Conservation (phyloP, 345 rosid genomes). For the Euphorbia lathyris region DNA sequence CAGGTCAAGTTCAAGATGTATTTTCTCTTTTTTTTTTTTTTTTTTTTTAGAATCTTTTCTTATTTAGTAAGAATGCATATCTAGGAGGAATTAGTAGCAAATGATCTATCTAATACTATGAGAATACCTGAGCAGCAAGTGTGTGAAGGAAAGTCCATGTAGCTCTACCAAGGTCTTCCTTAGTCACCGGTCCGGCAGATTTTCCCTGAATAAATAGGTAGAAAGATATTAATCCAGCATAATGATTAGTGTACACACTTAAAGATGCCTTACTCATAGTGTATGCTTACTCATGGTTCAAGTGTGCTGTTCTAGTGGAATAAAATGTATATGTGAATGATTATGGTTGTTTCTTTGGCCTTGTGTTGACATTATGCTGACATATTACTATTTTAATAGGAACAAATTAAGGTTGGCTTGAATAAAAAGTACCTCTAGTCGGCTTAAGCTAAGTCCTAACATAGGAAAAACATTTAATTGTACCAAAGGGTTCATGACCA, state of each 20-base stretch:
- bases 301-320: neutral
- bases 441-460: too few species aligned
- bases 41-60: neutral
- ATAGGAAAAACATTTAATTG: too few species aligned
- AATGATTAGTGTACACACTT: neutral
- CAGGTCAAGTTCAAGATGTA: neutral
- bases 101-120: slow-evolving; percentile 1
- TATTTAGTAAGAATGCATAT: neutral
- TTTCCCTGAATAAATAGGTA: slow-evolving; percentile 35
- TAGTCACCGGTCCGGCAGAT: slow-evolving; percentile 69
- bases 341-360: neutral
- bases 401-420: neutral
- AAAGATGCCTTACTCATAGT: neutral
- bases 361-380: neutral
- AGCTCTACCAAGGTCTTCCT: slow-evolving; percentile 89
- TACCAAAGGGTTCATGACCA: too few species aligned
- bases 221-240: neutral
- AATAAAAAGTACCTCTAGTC: too few species aligned
- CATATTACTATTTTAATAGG: neutral
- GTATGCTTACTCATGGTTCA: neutral
- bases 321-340: neutral
- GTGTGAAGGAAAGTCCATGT: slow-evolving; percentile 98
- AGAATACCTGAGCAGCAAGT: slow-evolving; percentile 84
- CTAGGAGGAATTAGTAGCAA: neutral
- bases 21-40: neutral